Evolutionary conservation across 2,329 filamentous ascomycete genomes (phyloP).

Genomic region (Madurella fahalii): DNA sequence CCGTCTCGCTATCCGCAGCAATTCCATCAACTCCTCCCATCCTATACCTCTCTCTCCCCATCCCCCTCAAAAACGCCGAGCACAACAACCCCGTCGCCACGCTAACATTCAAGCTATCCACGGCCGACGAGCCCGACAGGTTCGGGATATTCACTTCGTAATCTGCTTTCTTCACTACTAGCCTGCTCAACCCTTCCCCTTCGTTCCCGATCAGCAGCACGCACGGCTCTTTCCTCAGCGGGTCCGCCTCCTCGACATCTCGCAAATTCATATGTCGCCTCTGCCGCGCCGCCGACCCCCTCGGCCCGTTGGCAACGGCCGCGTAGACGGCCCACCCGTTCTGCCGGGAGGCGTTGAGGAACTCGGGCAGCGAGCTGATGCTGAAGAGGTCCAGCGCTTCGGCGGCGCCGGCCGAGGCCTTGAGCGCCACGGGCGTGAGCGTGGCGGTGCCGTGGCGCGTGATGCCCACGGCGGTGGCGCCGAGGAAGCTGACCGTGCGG

Average conservation of each 20-base stretch:
- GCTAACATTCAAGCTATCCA: slow-evolving; percentile 93
- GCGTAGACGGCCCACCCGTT: slow-evolving; percentile 83
- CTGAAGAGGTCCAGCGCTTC: slow-evolving; percentile 74
- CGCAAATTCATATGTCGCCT: slow-evolving; percentile 46
- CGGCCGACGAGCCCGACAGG: slow-evolving; percentile 47
- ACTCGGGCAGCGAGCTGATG: slow-evolving; percentile 61
- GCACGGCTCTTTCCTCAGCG: slow-evolving; percentile 59
- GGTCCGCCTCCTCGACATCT: slow-evolving; percentile 46
- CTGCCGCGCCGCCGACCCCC: slow-evolving; percentile 25
- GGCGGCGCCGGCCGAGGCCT: slow-evolving; percentile 82
- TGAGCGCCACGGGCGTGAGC: slow-evolving; percentile 73
- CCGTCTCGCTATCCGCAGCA: not conserved
- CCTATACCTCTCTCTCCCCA: slow-evolving; percentile 25
- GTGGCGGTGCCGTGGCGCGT: slow-evolving; percentile 69
- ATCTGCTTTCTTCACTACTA: slow-evolving; percentile 61
- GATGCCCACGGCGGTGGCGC: slow-evolving; percentile 76
- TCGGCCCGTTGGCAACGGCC: slow-evolving; percentile 51
- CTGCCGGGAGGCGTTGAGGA: slow-evolving; percentile 62
- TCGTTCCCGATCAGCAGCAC: slow-evolving; percentile 82
- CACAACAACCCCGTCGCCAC: slow-evolving; percentile 78
- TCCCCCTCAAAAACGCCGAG: slow-evolving; percentile 58
- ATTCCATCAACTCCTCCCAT: slow-evolving; percentile 9
- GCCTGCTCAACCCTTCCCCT: slow-evolving; percentile 65
- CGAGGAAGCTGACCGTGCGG: slow-evolving; percentile 85
- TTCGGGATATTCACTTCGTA: slow-evolving; percentile 61